Conservation (phyloP, 495 filamentous ascomycete genomes). For the Cryomyces minteri region DNA sequence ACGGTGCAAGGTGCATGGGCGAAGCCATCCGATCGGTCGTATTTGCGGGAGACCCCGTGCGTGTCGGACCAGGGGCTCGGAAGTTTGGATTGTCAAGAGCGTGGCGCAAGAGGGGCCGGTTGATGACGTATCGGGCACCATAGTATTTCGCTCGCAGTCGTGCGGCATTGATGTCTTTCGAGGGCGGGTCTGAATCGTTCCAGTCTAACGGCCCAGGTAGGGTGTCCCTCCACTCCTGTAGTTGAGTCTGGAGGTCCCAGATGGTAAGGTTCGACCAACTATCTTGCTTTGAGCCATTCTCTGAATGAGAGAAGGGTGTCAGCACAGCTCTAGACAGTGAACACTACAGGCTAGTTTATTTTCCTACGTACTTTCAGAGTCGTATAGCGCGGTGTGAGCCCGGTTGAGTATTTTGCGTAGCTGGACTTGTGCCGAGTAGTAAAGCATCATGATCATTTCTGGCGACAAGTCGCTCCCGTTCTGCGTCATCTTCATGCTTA, state of each 20-base stretch:
- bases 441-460: slow-evolving; percentile 37
- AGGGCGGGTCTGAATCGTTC: slow-evolving; percentile 45
- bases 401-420: slow-evolving; percentile 71
- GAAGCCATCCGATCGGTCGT: too few relatives aligned
- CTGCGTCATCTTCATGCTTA: too few relatives aligned
- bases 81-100: slow-evolving; percentile 28
- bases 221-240: slow-evolving; percentile 24
- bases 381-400: slow-evolving; percentile 34
- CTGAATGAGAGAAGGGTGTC: too few relatives aligned
- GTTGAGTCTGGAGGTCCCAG: slow-evolving; percentile 3
- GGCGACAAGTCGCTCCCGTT: too few relatives aligned
- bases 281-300: too few relatives aligned
- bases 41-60: too few relatives aligned
- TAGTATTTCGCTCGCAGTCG: slow-evolving; percentile 88
- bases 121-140: slow-evolving; percentile 77
- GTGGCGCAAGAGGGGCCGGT: slow-evolving; percentile 59
- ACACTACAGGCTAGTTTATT: background rate
- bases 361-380: background rate
- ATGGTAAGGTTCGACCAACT: background rate
- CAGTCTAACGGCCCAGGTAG: slow-evolving; percentile 37
- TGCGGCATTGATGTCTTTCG: slow-evolving; percentile 62
- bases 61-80: too few relatives aligned
- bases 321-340: too few relatives aligned
- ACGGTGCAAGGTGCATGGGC: too few relatives aligned
- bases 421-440: slow-evolving; percentile 73